Evolutionary conservation across 768 basidiomycete species (phyloP).

Genomic region (Mycena haematopus): DNA sequence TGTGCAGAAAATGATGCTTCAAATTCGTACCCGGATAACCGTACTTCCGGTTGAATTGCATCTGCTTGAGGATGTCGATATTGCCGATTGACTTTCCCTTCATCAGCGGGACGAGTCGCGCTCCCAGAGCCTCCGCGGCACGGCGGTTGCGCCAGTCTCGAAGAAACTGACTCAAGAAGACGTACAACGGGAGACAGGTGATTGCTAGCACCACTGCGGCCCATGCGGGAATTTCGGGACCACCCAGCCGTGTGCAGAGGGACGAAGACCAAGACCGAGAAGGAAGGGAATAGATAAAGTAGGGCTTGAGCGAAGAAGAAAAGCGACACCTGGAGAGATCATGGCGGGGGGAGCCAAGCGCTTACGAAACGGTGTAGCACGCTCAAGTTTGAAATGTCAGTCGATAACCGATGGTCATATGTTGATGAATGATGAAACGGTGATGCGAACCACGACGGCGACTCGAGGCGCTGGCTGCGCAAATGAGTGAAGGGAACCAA

Average conservation of each 20-base stretch:
- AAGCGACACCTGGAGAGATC: slow-evolving; percentile 18
- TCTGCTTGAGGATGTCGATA: slow-evolving; percentile 34
- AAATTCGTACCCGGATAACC: slow-evolving; percentile 40
- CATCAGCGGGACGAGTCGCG: slow-evolving; percentile 33
- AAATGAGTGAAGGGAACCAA: too few species aligned
- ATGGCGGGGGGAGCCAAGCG: background rate
- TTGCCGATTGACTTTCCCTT: slow-evolving; percentile 36
- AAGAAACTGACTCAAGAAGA: background rate
- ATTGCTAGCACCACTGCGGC: background rate
- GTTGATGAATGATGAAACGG: too few species aligned
- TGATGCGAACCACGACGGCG: too few species aligned
- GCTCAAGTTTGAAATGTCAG: too few species aligned
- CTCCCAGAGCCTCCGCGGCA: slow-evolving; percentile 30
- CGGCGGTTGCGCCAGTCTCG: slow-evolving; percentile 15
- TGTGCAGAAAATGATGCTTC: too few species aligned
- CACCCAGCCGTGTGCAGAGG: background rate
- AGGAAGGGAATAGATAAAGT: slow-evolving; percentile 1
- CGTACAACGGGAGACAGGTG: slow-evolving; percentile 9
- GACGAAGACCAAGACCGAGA: background rate
- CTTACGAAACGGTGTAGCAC: too few species aligned
- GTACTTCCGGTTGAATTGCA: slow-evolving; percentile 31
- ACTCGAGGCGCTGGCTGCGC: too few species aligned
- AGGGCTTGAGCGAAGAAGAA: slow-evolving; percentile 15
- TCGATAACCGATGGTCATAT: too few species aligned
- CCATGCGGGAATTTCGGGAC: slow-evolving; percentile 6